Conservation (phyloP, 305 asterid species). For the Solanum hybrid region DNA sequence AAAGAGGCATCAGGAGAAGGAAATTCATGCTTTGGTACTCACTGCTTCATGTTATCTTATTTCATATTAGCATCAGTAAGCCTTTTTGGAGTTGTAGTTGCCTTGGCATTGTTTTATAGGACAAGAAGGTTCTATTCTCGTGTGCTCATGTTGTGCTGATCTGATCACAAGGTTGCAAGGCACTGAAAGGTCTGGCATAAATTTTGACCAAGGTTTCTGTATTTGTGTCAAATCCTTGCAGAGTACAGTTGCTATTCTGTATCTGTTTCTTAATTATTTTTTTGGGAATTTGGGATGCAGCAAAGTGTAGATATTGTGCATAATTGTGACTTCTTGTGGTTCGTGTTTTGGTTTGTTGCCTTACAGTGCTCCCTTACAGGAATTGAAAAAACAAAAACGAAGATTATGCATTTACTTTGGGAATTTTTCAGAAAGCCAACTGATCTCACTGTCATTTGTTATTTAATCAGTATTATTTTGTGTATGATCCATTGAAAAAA, state of each 20-base stretch:
- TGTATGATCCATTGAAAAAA: neutral
- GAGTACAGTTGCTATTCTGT: neutral
- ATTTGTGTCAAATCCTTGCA: neutral
- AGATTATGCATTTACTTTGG: neutral
- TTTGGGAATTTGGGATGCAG: neutral
- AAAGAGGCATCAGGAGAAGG: conserved; percentile 33
- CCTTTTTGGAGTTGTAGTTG: conserved; percentile 48
- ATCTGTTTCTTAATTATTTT: neutral
- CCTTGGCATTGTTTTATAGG: conserved; percentile 25
- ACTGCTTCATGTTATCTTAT: conserved; percentile 78
- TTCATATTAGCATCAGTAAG: conserved; percentile 57
- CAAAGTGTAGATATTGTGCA: neutral
- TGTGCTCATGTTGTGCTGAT: conserved; percentile 16
- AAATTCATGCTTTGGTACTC: conserved; percentile 54
- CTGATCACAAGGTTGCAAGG: conserved; percentile 7
- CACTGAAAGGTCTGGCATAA: neutral
- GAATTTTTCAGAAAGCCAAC: neutral
- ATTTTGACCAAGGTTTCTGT: neutral
- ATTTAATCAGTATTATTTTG: neutral
- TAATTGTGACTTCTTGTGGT: neutral
- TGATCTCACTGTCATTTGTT: neutral
- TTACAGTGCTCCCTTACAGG: neutral
- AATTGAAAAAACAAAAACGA: neutral
- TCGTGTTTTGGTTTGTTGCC: neutral
- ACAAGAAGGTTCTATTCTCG: conserved; percentile 32